Percentiles rank a stretch among this genome's conserved stretches.
Evolutionary conservation across 2,329 filamentous ascomycete genomes (phyloP).

Genomic region (Pseudogymnoascus sp.): DNA sequence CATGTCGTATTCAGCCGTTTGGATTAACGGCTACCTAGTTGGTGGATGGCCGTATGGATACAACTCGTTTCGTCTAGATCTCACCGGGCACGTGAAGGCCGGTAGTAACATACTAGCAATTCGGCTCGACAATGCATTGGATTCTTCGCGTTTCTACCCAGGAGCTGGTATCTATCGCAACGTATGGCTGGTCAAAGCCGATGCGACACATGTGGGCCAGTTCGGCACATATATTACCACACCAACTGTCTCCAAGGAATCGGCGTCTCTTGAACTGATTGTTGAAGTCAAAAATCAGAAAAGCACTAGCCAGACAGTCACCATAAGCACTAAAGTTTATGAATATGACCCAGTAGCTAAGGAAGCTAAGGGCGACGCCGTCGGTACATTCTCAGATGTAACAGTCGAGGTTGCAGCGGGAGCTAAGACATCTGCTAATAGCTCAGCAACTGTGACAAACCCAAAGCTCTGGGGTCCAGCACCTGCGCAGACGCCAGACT

Average conservation of each 20-base stretch:
- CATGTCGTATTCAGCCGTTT: constrained; percentile 16
- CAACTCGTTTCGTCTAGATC: constrained; percentile 41
- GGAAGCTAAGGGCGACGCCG: constrained; percentile 23
- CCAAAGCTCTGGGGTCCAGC: constrained; percentile 43
- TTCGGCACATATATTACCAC: constrained; percentile 45
- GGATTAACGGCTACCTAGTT: constrained; percentile 16
- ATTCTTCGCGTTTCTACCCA: constrained; percentile 48
- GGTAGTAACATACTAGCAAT: constrained; percentile 42
- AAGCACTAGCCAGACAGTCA: constrained; percentile 23
- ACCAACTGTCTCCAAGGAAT: constrained; percentile 36
- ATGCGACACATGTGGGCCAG: constrained; percentile 40
- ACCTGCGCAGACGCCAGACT: constrained; percentile 39
- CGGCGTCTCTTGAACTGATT: constrained; percentile 38
- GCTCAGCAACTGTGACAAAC: constrained; percentile 21
- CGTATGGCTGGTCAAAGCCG: constrained; percentile 45
- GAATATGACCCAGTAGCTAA: constrained; percentile 31
- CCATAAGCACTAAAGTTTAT: constrained; percentile 37
- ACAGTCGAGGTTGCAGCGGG: constrained; percentile 28
- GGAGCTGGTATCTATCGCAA: constrained; percentile 48
- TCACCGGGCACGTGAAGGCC: constrained; percentile 36
- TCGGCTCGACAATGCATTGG: constrained; percentile 42
- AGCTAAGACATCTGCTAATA: constrained; percentile 30
- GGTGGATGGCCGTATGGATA: constrained; percentile 18
- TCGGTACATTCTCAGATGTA: constrained; percentile 31
- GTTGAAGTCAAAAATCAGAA: constrained; percentile 41